Evolutionary conservation across 805 yeast genomes (phyloP), one percentile per base, ranked within the genome.

Genomic region (Hanseniaspora singularis): DNA sequence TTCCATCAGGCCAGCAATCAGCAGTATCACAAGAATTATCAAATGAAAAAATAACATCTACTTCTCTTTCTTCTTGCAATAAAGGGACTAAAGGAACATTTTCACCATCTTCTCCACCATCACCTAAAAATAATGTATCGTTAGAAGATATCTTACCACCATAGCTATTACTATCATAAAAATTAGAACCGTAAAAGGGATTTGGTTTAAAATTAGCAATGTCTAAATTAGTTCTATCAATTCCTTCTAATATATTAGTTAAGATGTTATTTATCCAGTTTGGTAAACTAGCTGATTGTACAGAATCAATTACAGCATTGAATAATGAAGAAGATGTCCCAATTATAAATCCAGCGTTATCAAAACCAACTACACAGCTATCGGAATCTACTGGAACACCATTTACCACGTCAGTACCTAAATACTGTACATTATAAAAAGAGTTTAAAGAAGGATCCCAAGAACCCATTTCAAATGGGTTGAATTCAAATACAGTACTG

Each of bases 241-340:
- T 74, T 31, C 69, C 72, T 12, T 63, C 59, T 44, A 73, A 68
- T 24, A 77, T 64, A 33, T 67, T 69, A 3, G 53, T 49, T 49
- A 80, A 64, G 56, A 76, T 66, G 14, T 65, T 59, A 49, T 67
- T 64, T 6, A 79, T 52, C 20, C 65, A 65, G 12, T 77, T 76
- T 2, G 70, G 54, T 2, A 73, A 45, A 20, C 73, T 70, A 1
- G 80, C 70, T 18, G 75, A 59, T 58, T 80, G 77, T 50, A 82
- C 60, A 54, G 72, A 53, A 26, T 51, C 53, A 3, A 59, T 51
- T 14, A 51, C 45, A 1, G 4, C 73, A 59, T 85, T 86, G 68
- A 86, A 86, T 46, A 86, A 64, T 1, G 88, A 69, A 1, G 94
- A 81, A 1, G 95, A 84, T 2, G 95, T 79, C 33, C 92, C 95